A percentile compares a stretch with the other conserved stretches of the same genome.
Evolutionary conservation across 495 filamentous ascomycete genomes (phyloP).

Genomic region (Penicillium pancosmium): DNA sequence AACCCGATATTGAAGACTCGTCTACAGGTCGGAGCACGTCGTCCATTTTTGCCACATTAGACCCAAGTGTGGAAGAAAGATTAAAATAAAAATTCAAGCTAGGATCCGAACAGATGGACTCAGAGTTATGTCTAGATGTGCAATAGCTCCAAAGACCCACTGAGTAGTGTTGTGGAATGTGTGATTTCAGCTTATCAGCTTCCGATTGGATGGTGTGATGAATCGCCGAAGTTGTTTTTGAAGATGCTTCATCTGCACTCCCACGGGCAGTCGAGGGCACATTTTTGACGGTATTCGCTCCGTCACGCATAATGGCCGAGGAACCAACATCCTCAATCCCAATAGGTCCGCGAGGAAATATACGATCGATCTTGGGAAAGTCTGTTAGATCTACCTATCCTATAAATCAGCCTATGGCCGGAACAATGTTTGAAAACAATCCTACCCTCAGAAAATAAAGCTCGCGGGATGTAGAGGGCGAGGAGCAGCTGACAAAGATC

Average conservation of each 20-base stretch:
- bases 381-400: slow-evolving; percentile 8
- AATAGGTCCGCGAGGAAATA: not conserved
- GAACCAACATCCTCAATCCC: not conserved
- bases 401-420: not conserved
- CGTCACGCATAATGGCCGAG: not conserved
- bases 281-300: not conserved
- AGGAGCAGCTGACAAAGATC: slow-evolving; percentile 8
- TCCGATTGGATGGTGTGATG: not conserved
- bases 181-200: slow-evolving; percentile 4
- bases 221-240: not conserved
- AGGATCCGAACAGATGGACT: slow-evolving; percentile 4
- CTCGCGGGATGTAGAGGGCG: slow-evolving; percentile 3
- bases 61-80: slow-evolving; percentile 4
- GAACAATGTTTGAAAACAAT: not conserved
- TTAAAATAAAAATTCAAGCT: slow-evolving; percentile 11
- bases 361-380: not conserved
- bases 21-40: not conserved
- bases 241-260: not conserved
- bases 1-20: not conserved
- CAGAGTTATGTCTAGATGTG: not conserved
- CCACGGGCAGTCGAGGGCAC: not conserved
- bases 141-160: slow-evolving; percentile 10
- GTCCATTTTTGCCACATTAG: not conserved
- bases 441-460: slow-evolving; percentile 12
- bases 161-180: slow-evolving; percentile 6